Evolutionary conservation across 257 asterid genomes (phyloP).

Genomic region (Catharanthus roseus): DNA sequence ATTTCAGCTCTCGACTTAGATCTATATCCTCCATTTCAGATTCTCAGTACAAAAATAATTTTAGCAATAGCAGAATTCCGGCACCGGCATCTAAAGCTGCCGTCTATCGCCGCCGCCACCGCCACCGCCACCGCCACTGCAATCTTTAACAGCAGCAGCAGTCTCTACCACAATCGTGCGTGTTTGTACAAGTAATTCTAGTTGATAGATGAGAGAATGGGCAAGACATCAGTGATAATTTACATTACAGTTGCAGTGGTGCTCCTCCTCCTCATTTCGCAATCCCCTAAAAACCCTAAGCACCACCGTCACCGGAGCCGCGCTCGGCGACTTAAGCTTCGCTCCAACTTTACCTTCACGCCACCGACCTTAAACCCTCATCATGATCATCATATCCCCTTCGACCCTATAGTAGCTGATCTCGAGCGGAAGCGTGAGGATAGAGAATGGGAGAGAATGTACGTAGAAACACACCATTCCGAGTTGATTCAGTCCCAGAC

Average conservation of each 20-base stretch:
- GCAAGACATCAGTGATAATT: constrained; percentile 56
- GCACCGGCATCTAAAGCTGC: too few relatives aligned
- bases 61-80: neutral
- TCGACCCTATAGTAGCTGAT: constrained; percentile 83
- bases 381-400: constrained; percentile 45
- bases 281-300: constrained; percentile 43
- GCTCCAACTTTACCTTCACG: constrained; percentile 74
- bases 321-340: constrained; percentile 81
- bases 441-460: constrained; percentile 68
- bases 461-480: constrained; percentile 47
- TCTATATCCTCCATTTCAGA: neutral
- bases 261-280: constrained; percentile 62
- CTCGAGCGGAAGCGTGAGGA: constrained; percentile 80
- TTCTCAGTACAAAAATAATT: neutral
- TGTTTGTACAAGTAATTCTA: neutral
- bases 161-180: neutral
- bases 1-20: neutral
- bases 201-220: constrained; percentile 54
- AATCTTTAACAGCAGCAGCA: neutral
- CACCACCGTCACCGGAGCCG: constrained; percentile 39
- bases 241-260: constrained; percentile 56
- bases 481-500: constrained; percentile 21
- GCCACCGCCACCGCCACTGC: neutral
- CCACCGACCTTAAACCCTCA: constrained; percentile 23
- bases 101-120: neutral